Evolutionary conservation across 108 stramenopile genomes (phyloP).

Genomic region (Parmales sp.): DNA sequence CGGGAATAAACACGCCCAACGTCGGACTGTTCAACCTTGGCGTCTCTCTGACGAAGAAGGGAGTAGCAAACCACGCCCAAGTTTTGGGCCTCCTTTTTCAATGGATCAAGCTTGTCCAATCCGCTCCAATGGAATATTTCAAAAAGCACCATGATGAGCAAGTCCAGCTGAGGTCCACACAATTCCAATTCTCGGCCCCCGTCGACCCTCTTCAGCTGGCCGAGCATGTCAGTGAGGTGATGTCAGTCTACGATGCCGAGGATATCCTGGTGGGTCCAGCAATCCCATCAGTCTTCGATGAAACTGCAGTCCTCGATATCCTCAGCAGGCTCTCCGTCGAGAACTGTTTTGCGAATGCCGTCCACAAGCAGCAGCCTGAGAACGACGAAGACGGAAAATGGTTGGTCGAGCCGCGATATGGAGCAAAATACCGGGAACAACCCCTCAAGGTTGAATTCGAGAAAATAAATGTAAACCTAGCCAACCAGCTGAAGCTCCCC

Average conservation of each 20-base stretch:
- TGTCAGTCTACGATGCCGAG: no score
- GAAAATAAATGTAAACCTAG: conserved; percentile 48
- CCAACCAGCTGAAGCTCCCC: conserved; percentile 48
- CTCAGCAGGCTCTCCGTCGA: conserved; percentile 36
- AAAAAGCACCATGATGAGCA: conserved; percentile 32
- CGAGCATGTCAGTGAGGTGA: conserved; percentile 53
- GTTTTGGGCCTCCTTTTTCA: conserved; percentile 63
- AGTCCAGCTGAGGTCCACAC: conserved; percentile 17
- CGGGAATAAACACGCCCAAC: conserved; percentile 50
- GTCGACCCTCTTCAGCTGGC: conserved; percentile 28
- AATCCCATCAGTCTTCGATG: conserved; percentile 72
- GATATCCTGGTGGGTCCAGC: conserved; percentile 66
- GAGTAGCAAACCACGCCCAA: conserved; percentile 52
- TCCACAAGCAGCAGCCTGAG: conserved; percentile 14
- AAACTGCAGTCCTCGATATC: conserved; percentile 40
- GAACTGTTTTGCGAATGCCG: conserved; percentile 45
- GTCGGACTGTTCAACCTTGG: conserved; percentile 58
- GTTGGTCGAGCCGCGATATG: conserved; percentile 76
- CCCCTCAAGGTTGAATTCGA: conserved; percentile 37
- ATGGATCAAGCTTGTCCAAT: conserved; percentile 62
- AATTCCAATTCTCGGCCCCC: not conserved
- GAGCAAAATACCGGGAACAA: conserved; percentile 58
- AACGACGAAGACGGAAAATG: conserved; percentile 28
- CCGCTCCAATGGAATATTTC: conserved; percentile 19
- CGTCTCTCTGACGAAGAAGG: conserved; percentile 65